phyloP scores from a whole-genome alignment of 352 stramenopile genomes.

The Phytopythium kandeliae region DNA sequence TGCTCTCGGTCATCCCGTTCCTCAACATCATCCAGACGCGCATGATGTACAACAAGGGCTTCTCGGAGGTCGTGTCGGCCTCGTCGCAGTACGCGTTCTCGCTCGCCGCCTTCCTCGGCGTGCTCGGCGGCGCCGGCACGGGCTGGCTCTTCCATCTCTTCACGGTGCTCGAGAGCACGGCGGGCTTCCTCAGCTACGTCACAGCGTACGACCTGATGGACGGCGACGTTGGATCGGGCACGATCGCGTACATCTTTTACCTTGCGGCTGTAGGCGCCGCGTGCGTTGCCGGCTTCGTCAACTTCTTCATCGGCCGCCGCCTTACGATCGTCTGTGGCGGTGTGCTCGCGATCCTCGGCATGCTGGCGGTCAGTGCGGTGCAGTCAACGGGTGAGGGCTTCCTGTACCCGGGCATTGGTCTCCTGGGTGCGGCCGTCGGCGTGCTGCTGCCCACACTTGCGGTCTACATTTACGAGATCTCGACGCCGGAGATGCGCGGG shows the following conservation, averaged over 20 bases:
- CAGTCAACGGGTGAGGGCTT: conserved; percentile 46
- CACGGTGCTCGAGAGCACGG: conserved; percentile 60
- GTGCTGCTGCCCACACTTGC: conserved; percentile 68
- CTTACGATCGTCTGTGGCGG: conserved; percentile 69
- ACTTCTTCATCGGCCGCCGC: conserved; percentile 70
- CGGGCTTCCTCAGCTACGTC: conserved; percentile 73
- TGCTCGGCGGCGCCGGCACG: conserved; percentile 58
- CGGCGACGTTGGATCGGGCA: conserved; percentile 50
- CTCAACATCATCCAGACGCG: conserved; percentile 85
- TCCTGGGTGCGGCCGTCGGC: conserved; percentile 52
- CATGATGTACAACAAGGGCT: conserved; percentile 91
- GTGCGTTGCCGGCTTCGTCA: conserved; percentile 45
- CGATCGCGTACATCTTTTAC: conserved; percentile 71
- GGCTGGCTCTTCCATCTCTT: conserved; percentile 82
- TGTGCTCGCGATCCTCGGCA: conserved; percentile 59
- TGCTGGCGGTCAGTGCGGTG: conserved; percentile 62
- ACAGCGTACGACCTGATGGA: conserved; percentile 69
- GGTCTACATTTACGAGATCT: conserved; percentile 87
- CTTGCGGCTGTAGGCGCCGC: conserved; percentile 40
- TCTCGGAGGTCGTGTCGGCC: conserved; percentile 78
- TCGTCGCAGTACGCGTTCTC: conserved; percentile 86
- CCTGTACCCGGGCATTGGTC: conserved; percentile 52
- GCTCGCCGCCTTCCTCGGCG: conserved; percentile 69
- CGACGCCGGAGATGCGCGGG: conserved; percentile 74
- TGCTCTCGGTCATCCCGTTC: conserved; percentile 82